phyloP scores from a whole-genome alignment of 352 stramenopile species.

The Phytophthora sp. region DNA sequence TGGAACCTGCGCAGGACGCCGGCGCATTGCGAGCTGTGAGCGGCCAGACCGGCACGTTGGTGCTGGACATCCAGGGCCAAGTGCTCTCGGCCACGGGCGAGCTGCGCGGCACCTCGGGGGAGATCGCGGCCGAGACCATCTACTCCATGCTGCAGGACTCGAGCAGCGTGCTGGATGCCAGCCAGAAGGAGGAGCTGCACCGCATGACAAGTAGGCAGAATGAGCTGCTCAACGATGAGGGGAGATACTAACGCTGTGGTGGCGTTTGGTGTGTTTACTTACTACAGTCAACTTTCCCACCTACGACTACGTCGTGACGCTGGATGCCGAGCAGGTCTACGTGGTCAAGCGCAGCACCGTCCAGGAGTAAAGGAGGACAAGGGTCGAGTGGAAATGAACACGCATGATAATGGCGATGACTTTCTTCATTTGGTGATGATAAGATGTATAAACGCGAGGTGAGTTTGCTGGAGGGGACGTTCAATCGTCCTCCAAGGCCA shows the following conservation, averaged over 20 bases:
- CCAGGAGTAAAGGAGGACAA: conserved; percentile 24
- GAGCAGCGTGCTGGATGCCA: conserved; percentile 54
- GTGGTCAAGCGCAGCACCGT: conserved; percentile 69
- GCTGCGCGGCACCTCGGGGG: conserved; percentile 51
- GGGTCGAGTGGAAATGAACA: neutral
- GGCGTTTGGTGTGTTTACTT: neutral
- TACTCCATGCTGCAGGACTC: conserved; percentile 77
- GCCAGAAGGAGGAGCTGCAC: conserved; percentile 66
- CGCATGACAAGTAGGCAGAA: conserved; percentile 56
- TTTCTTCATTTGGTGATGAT: conserved; percentile 11
- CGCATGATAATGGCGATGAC: neutral
- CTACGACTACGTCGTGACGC: conserved; percentile 74
- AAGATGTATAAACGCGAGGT: conserved; percentile 15
- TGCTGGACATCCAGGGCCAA: conserved; percentile 62
- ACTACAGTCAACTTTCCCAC: conserved; percentile 64
- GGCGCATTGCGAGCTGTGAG: conserved; percentile 49
- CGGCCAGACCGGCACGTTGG: conserved; percentile 65
- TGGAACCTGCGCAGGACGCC: conserved; percentile 50
- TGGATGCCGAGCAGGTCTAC: conserved; percentile 70
- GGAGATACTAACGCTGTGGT: conserved; percentile 1
- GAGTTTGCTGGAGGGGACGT: neutral
- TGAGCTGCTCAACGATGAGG: neutral
- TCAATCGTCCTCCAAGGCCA: conserved; percentile 60
- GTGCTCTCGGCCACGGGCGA: conserved; percentile 73
- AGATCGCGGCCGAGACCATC: conserved; percentile 61